A percentile compares a stretch with the other conserved stretches of the same genome.
Conservation (phyloP, 805 yeast species). For the Cyberlindnera xylosilytica region DNA sequence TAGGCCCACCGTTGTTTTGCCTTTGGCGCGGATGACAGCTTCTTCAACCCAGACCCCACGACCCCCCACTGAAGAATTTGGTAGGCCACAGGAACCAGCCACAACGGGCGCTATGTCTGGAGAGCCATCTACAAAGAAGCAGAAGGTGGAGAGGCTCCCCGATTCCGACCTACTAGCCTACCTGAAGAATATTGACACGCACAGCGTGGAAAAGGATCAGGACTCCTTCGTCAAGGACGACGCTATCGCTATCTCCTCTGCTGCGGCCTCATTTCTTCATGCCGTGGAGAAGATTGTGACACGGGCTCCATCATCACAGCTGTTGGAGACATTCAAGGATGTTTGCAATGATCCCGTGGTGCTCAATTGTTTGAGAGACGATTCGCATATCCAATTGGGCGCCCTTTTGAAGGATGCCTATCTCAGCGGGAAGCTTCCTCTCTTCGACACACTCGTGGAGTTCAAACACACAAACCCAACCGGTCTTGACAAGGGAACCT, state of each 20-base stretch:
- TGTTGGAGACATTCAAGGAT: neutral
- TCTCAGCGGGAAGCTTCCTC: slow-evolving; percentile 7
- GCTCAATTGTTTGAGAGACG: neutral
- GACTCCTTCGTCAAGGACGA: slow-evolving; percentile 1
- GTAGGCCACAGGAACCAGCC: too few relatives aligned
- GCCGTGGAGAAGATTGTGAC: neutral
- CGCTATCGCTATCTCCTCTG: slow-evolving; percentile 1
- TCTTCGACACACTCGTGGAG: slow-evolving; percentile 4
- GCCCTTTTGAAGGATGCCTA: slow-evolving; percentile 7
- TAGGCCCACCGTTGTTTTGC: too few relatives aligned
- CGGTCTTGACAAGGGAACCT: neutral
- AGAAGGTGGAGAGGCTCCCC: too few relatives aligned
- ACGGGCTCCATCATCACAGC: neutral
- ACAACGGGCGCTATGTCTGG: too few relatives aligned
- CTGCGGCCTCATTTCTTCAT: neutral
- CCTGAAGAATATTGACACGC: too few relatives aligned
- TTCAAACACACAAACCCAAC: slow-evolving; percentile 1
- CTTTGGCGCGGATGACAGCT: too few relatives aligned
- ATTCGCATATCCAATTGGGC: slow-evolving; percentile 6
- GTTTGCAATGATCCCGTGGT: neutral
- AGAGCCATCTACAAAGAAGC: too few relatives aligned
- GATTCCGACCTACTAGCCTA: too few relatives aligned
- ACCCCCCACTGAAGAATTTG: too few relatives aligned
- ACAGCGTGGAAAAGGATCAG: neutral
- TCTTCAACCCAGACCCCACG: too few relatives aligned